A percentile compares a stretch with the other conserved stretches of the same genome.
Conservation (phyloP, 2,329 filamentous ascomycete genomes). For the Sodiomyces alkalinus region DNA sequence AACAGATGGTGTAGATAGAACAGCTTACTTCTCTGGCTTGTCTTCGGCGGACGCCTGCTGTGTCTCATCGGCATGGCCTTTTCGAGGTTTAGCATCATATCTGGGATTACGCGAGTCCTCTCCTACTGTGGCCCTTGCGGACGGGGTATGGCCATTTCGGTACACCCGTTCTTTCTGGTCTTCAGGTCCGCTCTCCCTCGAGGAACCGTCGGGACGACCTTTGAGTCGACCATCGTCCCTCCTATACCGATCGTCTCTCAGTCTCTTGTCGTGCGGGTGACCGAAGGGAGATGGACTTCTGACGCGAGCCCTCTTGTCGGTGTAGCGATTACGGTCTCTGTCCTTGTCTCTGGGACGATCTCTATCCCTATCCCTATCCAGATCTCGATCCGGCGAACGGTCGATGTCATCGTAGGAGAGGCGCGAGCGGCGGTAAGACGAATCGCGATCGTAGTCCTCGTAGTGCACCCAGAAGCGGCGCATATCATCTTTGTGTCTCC, state of each 20-base stretch:
- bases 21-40: constrained; percentile 16
- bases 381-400: constrained; percentile 29
- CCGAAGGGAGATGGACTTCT: constrained; percentile 36
- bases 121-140: constrained; percentile 46
- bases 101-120: constrained; percentile 41
- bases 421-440: constrained; percentile 26
- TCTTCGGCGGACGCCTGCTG: constrained; percentile 12
- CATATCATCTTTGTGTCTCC: constrained; percentile 30
- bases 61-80: constrained; percentile 33
- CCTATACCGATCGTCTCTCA: constrained; percentile 18
- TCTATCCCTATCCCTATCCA: too few species aligned
- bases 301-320: constrained; percentile 35
- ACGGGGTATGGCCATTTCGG: constrained; percentile 42
- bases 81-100: constrained; percentile 53
- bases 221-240: constrained; percentile 14
- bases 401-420: constrained; percentile 42
- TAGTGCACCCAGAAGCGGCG: constrained; percentile 47
- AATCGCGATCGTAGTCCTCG: constrained; percentile 37
- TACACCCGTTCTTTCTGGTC: constrained; percentile 31
- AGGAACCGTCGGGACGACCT: constrained; percentile 10
- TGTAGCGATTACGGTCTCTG: constrained; percentile 22
- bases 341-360: too few species aligned
- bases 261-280: constrained; percentile 20
- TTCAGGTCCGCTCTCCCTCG: constrained; percentile 22
- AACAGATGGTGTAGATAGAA: too few species aligned